These are phyloP conservation scores for Fusarium nanum DNA, from an alignment of 2,329 filamentous ascomycete genomes.

Conservation along the genomic window DNA sequence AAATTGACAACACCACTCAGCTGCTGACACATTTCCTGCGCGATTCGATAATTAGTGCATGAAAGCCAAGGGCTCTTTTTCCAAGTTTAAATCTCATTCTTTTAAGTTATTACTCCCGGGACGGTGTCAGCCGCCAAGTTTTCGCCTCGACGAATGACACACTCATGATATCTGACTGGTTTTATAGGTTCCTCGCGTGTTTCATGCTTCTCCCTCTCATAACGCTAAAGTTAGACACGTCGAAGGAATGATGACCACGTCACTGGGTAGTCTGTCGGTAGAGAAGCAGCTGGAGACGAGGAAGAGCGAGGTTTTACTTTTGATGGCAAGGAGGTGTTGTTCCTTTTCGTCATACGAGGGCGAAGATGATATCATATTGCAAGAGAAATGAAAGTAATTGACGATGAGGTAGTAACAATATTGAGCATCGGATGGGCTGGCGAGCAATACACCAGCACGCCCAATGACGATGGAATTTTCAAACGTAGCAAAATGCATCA, in stretches of 20 bases:
- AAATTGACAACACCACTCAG: not conserved
- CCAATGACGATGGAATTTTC: not conserved
- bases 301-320: accelerated
- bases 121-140: not conserved
- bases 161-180: not conserved
- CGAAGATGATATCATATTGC: no score
- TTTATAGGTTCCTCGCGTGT: not conserved
- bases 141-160: not conserved
- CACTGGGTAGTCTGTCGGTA: not conserved
- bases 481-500: not conserved
- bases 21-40: not conserved
- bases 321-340: not conserved
- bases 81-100: accelerated
- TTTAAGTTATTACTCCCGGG: accelerated
- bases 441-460: not conserved
- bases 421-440: not conserved
- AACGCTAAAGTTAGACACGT: not conserved
- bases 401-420: not conserved
- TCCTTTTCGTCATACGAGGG: not conserved
- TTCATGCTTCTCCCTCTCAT: not conserved
- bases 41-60: accelerated
- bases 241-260: not conserved
- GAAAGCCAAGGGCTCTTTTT: not conserved
- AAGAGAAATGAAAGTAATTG: not conserved
- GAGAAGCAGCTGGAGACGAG: accelerated